These are phyloP conservation scores for Schizochytrium sp. DNA, from an alignment of 108 stramenopile species.

Conservation along the genomic window DNA sequence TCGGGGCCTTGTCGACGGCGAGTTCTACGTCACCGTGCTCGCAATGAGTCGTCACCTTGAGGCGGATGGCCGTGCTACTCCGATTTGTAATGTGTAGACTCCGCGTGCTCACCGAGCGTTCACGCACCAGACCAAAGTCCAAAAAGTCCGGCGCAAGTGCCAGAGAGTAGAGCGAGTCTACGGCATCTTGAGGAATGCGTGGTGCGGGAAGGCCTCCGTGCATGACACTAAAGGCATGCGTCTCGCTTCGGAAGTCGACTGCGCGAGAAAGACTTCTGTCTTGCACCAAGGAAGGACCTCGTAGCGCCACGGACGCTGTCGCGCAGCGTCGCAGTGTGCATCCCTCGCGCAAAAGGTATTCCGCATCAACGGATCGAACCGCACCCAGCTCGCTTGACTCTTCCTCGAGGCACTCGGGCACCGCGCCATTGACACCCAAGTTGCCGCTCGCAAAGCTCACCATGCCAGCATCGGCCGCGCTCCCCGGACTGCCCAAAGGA, in stretches of 20 bases:
- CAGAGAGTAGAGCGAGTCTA: neutral
- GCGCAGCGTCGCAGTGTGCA: neutral
- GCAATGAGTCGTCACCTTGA: neutral
- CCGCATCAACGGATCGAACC: neutral
- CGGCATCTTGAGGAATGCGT: neutral
- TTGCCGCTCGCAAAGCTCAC: neutral
- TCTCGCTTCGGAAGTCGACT: neutral
- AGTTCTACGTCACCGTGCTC: neutral
- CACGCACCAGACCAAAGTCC: neutral
- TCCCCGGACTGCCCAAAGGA: neutral
- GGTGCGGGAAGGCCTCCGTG: neutral
- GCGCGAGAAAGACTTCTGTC: neutral
- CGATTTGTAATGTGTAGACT: neutral
- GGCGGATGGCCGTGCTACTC: neutral
- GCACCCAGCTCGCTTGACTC: neutral
- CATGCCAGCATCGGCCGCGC: neutral
- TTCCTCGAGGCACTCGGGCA: neutral
- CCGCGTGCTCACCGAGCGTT: neutral
- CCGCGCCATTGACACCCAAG: too few relatives aligned
- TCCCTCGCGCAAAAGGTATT: neutral
- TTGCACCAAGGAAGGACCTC: neutral
- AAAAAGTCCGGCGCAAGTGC: neutral
- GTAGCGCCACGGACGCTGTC: neutral
- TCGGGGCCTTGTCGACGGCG: neutral
- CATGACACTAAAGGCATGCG: neutral